These are phyloP conservation scores for Aspergillus versicolor DNA, from an alignment of 2,329 filamentous ascomycete genomes.

Conservation along the genomic window DNA sequence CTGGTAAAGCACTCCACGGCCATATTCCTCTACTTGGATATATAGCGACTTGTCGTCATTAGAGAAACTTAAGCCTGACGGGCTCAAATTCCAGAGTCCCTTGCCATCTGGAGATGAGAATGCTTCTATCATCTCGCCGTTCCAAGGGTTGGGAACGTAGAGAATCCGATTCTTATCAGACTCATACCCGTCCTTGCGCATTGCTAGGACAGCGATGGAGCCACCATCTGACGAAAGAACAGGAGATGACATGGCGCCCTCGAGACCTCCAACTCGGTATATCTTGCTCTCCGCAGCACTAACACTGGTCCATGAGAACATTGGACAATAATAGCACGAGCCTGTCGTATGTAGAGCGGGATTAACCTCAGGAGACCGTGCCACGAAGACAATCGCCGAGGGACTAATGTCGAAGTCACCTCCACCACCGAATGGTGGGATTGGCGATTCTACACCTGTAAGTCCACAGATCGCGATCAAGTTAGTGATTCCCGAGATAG, in stretches of 20 bases:
- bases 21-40: slow-evolving; percentile 43
- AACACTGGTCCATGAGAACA: slow-evolving; percentile 43
- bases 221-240: slow-evolving; percentile 46
- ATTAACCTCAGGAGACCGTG: slow-evolving; percentile 46
- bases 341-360: slow-evolving; percentile 49
- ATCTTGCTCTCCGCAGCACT: slow-evolving; percentile 30
- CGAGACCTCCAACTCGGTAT: slow-evolving; percentile 33
- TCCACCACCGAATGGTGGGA: slow-evolving; percentile 48
- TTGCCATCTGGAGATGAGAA: slow-evolving; percentile 39
- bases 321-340: slow-evolving; percentile 46
- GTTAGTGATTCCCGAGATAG: slow-evolving; percentile 45
- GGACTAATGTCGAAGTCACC: slow-evolving; percentile 49
- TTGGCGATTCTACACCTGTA: slow-evolving; percentile 46
- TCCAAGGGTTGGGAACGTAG: slow-evolving; percentile 43
- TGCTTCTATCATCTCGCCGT: slow-evolving; percentile 38
- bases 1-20: slow-evolving; percentile 44
- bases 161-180: slow-evolving; percentile 48
- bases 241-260: slow-evolving; percentile 47
- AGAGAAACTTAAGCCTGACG: slow-evolving; percentile 41
- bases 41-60: slow-evolving; percentile 43
- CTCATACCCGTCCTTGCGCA: slow-evolving; percentile 48
- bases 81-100: slow-evolving; percentile 45
- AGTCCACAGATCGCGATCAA: slow-evolving; percentile 40
- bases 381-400: slow-evolving; percentile 46
- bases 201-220: slow-evolving; percentile 44